These are phyloP conservation scores for Alnus rubra DNA, from an alignment of 306 rosid species.

Conservation along the genomic window DNA sequence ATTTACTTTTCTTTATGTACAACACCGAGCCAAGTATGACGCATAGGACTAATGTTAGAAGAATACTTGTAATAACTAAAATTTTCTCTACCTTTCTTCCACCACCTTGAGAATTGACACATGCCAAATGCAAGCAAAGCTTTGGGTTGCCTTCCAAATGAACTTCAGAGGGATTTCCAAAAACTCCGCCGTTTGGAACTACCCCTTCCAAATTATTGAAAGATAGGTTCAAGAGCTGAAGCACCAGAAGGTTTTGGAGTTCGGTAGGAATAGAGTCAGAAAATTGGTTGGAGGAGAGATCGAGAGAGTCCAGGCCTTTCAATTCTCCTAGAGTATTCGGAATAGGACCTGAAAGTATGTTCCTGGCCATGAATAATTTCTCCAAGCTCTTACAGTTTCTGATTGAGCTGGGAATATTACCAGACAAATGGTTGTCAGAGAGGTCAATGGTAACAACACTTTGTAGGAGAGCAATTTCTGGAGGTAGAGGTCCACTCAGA, in stretches of 20 bases:
- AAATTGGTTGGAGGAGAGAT: constrained; percentile 72
- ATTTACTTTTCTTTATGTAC: constrained; percentile 32
- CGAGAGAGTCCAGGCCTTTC: constrained; percentile 59
- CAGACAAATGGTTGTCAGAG: constrained; percentile 53
- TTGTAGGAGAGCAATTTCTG: constrained; percentile 34
- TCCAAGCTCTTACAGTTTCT: constrained; percentile 59
- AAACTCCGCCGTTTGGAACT: constrained; percentile 57
- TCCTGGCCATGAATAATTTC: constrained; percentile 44
- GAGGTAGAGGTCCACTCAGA: constrained; percentile 65
- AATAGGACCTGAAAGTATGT: constrained; percentile 63
- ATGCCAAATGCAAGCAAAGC: constrained; percentile 44
- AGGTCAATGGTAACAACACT: constrained; percentile 52
- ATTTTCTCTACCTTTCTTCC: constrained; percentile 27
- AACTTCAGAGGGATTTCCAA: constrained; percentile 39
- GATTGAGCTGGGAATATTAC: constrained; percentile 57
- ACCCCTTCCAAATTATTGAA: constrained; percentile 63
- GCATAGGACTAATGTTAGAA: constrained; percentile 31
- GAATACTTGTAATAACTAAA: not conserved
- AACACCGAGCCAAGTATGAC: constrained; percentile 35
- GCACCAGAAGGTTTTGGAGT: constrained; percentile 43
- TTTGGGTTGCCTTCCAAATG: constrained; percentile 65
- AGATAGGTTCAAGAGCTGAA: constrained; percentile 55
- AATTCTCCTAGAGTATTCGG: constrained; percentile 50
- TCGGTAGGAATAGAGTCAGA: constrained; percentile 62
- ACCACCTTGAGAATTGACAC: constrained; percentile 23